Conservation (phyloP, 768 basidiomycete species). For the Dioszegia crocea region DNA sequence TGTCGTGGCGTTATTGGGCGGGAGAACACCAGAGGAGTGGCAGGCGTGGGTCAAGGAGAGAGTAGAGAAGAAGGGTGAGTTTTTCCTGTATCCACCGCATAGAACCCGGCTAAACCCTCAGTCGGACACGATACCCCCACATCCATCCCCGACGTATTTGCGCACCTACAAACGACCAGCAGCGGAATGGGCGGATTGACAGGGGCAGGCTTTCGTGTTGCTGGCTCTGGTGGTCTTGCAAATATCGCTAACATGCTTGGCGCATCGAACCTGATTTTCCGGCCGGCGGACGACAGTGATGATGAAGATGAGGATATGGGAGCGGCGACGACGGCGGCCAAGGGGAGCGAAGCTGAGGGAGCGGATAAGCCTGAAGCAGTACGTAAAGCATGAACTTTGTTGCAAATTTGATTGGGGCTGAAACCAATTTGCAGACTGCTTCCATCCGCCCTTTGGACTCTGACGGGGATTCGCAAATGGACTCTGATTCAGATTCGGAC, state of each 20-base stretch:
- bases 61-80: slow-evolving; percentile 59
- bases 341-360: not conserved
- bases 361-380: not conserved
- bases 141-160: slow-evolving; percentile 64
- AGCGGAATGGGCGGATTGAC: slow-evolving; percentile 6
- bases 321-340: too few species aligned
- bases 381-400: not conserved
- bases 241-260: slow-evolving; percentile 59
- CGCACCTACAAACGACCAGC: slow-evolving; percentile 14
- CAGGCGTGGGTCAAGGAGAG: slow-evolving; percentile 80
- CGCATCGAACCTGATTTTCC: slow-evolving; percentile 65
- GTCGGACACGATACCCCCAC: slow-evolving; percentile 76
- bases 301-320: slow-evolving; percentile 52
- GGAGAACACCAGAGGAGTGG: slow-evolving; percentile 88
- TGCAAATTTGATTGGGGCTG: not conserved
- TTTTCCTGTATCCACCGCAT: not conserved
- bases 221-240: slow-evolving; percentile 52
- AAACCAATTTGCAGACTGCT: not conserved
- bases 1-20: slow-evolving; percentile 79
- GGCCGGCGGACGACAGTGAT: slow-evolving; percentile 57
- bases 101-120: not conserved
- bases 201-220: slow-evolving; percentile 47
- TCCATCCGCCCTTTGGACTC: slow-evolving; percentile 23
- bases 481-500: slow-evolving; percentile 40
- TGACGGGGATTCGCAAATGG: slow-evolving; percentile 44